These are phyloP conservation scores for Rutidosis leptorrhynchoides DNA, from an alignment of 129 eudicot species.

Conservation along the genomic window DNA sequence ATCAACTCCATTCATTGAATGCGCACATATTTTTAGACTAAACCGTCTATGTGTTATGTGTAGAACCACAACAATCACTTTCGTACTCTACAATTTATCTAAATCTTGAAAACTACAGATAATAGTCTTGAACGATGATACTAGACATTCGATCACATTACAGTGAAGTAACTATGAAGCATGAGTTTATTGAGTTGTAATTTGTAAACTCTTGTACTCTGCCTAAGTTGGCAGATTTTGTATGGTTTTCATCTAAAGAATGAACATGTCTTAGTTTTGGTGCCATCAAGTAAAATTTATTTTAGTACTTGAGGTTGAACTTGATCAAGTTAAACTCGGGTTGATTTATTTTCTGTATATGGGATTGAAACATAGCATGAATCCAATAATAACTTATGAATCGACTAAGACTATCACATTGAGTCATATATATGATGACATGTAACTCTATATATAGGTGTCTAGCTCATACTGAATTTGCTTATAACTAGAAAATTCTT, in stretches of 20 bases:
- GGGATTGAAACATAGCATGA: not conserved
- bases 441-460: not conserved
- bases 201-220: not conserved
- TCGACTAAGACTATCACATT: not conserved
- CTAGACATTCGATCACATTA: not conserved
- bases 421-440: not conserved
- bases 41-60: not conserved
- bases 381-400: too few relatives aligned
- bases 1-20: not conserved
- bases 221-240: not conserved
- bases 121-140: too few relatives aligned
- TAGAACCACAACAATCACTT: conserved; percentile 20
- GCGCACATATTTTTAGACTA: not conserved
- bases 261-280: not conserved
- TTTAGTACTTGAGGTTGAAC: too few relatives aligned
- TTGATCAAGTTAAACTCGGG: not conserved
- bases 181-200: not conserved
- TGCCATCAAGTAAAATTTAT: not conserved
- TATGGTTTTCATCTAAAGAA: not conserved
- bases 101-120: not conserved
- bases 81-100: not conserved
- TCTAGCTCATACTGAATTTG: not conserved
- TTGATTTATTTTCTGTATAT: not conserved
- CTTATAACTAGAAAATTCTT: too few relatives aligned
- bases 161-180: not conserved